Percentiles rank a stretch among this genome's conserved stretches.
Evolutionary conservation across 257 asterid genomes (phyloP).

Genomic region (Petunia secreta): DNA sequence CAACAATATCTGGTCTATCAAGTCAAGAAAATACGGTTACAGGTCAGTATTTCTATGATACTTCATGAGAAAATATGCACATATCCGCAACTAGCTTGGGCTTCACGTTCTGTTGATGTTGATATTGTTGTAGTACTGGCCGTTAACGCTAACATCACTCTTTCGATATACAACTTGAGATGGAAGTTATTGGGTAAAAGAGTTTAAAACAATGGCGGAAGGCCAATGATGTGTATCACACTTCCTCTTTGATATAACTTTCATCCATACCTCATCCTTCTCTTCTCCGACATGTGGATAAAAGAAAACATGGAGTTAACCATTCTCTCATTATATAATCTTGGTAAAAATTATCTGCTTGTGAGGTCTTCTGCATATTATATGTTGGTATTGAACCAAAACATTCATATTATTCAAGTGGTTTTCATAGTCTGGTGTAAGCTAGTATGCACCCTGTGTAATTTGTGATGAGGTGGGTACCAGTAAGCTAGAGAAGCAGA

Average conservation of each 20-base stretch:
- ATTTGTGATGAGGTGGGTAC: background rate
- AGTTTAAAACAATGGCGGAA: conserved; percentile 4
- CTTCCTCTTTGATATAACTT: background rate
- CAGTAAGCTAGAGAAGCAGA: conserved; percentile 8
- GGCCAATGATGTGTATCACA: background rate
- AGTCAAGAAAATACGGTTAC: conserved; percentile 88
- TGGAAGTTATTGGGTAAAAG: background rate
- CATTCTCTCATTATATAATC: background rate
- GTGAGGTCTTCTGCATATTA: conserved; percentile 17
- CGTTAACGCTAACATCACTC: background rate
- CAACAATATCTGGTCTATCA: conserved; percentile 94
- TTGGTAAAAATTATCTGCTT: conserved; percentile 7
- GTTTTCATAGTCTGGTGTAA: background rate
- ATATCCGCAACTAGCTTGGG: background rate
- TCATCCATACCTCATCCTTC: background rate
- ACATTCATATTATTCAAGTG: conserved; percentile 19
- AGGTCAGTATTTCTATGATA: conserved; percentile 55
- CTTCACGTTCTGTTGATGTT: background rate
- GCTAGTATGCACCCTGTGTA: background rate
- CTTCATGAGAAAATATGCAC: conserved; percentile 6
- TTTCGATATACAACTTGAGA: background rate
- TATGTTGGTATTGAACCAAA: background rate
- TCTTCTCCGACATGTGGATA: background rate
- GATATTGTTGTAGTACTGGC: background rate
- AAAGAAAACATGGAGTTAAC: conserved; percentile 11